A percentile compares a stretch with the other conserved stretches of the same genome.
Conservation (phyloP, 257 asterid species). For the Mitragyna speciosa region DNA sequence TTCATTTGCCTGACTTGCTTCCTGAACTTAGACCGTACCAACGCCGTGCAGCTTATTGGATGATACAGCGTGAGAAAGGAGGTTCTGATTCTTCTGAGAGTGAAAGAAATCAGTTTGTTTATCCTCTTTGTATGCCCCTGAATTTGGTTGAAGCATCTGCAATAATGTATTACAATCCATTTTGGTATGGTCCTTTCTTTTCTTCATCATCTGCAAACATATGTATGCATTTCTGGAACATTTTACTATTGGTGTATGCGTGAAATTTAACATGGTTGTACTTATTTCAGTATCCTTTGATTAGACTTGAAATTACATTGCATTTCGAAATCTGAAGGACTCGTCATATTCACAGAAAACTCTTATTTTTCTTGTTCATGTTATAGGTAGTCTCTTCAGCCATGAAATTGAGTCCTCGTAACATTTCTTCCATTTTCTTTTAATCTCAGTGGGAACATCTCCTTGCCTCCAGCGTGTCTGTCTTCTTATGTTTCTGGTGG, state of each 20-base stretch:
- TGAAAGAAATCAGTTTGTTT: slow-evolving; percentile 44
- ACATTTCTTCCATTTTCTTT: slow-evolving; percentile 5
- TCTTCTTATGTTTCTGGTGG: slow-evolving; percentile 77
- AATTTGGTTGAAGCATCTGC: slow-evolving; percentile 61
- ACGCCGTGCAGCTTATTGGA: slow-evolving; percentile 97
- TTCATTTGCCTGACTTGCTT: slow-evolving; percentile 65
- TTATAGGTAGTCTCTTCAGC: background rate
- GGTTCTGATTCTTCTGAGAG: slow-evolving; percentile 37
- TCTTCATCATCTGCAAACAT: background rate
- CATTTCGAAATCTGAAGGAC: background rate
- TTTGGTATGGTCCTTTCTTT: slow-evolving; percentile 59
- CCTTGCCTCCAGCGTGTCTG: slow-evolving; percentile 51
- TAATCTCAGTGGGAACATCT: slow-evolving; percentile 71
- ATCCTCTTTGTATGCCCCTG: slow-evolving; percentile 83
- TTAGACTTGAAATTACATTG: background rate
- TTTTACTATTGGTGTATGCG: background rate
- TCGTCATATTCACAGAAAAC: background rate
- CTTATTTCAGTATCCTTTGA: background rate
- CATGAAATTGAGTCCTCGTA: background rate
- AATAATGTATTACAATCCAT: slow-evolving; percentile 82
- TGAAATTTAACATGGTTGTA: no score
- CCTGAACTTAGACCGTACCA: slow-evolving; percentile 96
- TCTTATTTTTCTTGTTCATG: background rate
- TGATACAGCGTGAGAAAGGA: slow-evolving; percentile 87
- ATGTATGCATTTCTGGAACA: background rate